These are phyloP conservation scores for Nakataea oryzae DNA, from an alignment of 2,329 filamentous ascomycete species.

Conservation along the genomic window DNA sequence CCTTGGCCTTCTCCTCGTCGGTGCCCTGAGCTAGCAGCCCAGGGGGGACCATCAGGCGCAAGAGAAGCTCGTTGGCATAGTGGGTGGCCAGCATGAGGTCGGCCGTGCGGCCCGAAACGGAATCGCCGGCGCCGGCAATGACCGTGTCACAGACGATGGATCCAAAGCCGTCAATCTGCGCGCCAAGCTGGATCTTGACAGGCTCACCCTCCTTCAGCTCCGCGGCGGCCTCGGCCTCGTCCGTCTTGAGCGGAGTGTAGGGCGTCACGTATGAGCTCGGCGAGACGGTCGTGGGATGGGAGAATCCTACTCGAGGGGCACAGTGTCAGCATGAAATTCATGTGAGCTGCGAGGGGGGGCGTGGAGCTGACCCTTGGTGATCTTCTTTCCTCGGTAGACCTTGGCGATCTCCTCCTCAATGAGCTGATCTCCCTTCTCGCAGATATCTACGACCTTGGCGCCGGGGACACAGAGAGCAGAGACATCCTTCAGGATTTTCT, in stretches of 20 bases:
- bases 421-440: conserved; percentile 90
- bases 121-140: conserved; percentile 55
- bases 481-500: conserved; percentile 88
- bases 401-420: conserved; percentile 88
- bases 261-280: conserved; percentile 91
- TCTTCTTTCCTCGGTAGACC: conserved; percentile 98
- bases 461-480: conserved; percentile 64
- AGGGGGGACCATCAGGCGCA: conserved; percentile 86
- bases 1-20: conserved; percentile 94
- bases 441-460: conserved; percentile 87
- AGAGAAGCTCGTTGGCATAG: conserved; percentile 90
- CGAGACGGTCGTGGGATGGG: conserved; percentile 90
- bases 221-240: conserved; percentile 71
- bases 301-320: conserved; percentile 50
- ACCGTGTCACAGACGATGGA: conserved; percentile 94
- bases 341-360: too few species aligned
- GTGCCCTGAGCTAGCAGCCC: conserved; percentile 72
- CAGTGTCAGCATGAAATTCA: not conserved
- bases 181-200: conserved; percentile 97
- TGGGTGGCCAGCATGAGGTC: conserved; percentile 85
- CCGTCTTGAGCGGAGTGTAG: conserved; percentile 84
- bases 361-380: conserved; percentile 67
- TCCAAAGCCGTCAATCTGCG: conserved; percentile 91
- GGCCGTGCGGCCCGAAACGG: conserved; percentile 66
- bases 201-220: conserved; percentile 77